Conservation (phyloP, 106 monocot species). For the Apostasia ramifera region DNA sequence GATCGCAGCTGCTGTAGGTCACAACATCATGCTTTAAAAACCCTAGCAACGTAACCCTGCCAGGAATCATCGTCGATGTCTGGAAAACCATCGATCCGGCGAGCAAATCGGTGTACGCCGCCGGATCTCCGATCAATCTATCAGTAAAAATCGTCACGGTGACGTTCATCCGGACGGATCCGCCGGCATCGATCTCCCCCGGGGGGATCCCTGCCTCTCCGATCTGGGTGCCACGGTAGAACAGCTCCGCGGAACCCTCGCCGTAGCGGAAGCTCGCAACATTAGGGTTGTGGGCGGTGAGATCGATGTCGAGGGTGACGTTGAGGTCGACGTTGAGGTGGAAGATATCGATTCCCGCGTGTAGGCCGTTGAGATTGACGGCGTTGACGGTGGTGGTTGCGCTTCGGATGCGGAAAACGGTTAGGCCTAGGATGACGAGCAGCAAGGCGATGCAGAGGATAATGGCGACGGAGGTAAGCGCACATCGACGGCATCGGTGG, state of each 20-base stretch:
- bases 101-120: constrained; percentile 33
- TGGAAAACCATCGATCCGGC: constrained; percentile 38
- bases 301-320: constrained; percentile 50
- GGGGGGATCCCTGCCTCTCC: constrained; percentile 61
- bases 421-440: constrained; percentile 49
- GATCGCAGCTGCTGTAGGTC: constrained; percentile 49
- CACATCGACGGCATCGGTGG: constrained; percentile 6
- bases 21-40: constrained; percentile 52
- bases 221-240: constrained; percentile 48
- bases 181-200: constrained; percentile 40
- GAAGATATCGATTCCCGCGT: constrained; percentile 22
- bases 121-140: constrained; percentile 22
- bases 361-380: constrained; percentile 41
- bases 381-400: constrained; percentile 56
- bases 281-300: constrained; percentile 74
- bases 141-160: constrained; percentile 40
- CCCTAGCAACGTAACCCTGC: constrained; percentile 51
- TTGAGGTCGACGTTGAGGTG: constrained; percentile 47
- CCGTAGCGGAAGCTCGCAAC: constrained; percentile 45
- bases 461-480: constrained; percentile 9
- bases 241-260: constrained; percentile 37
- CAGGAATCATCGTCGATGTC: constrained; percentile 48
- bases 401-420: constrained; percentile 40
- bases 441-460: constrained; percentile 23
- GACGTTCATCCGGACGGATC: constrained; percentile 26